Conservation (phyloP, 495 filamentous ascomycete genomes). For the Arthonia radiata region DNA sequence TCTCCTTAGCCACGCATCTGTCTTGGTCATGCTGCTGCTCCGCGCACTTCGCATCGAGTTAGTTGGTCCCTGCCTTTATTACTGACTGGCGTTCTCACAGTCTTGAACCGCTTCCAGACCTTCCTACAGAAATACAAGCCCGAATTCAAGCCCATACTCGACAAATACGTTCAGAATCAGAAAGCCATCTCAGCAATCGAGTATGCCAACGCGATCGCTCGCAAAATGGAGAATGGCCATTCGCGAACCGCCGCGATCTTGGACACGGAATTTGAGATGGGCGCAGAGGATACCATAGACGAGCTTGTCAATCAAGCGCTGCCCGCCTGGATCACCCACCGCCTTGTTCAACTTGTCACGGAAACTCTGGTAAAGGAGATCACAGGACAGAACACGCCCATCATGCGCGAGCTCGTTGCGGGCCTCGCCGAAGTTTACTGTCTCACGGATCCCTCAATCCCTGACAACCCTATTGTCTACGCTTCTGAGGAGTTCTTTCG, state of each 20-base stretch:
- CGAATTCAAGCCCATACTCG: constrained; percentile 8
- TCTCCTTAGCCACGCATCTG: no score
- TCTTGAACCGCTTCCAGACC: constrained; percentile 6
- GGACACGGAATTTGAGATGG: constrained; percentile 9
- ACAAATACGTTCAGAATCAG: constrained; percentile 11
- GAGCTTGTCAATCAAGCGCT: constrained; percentile 13
- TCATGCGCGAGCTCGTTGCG: constrained; percentile 13
- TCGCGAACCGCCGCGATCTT: constrained; percentile 6
- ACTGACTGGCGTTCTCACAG: no score
- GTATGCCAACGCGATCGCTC: constrained; percentile 14
- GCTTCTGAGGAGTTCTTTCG: constrained; percentile 29
- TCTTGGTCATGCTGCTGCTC: no score
- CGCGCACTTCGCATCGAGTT: no score
- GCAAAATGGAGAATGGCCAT: constrained; percentile 4
- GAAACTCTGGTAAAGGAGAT: constrained; percentile 16
- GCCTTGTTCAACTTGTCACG: constrained; percentile 11
- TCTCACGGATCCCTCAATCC: constrained; percentile 12
- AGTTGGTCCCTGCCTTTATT: no score
- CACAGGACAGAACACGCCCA: constrained; percentile 12
- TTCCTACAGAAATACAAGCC: constrained; percentile 13
- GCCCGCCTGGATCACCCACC: constrained; percentile 13
- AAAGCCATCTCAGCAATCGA: constrained; percentile 13
- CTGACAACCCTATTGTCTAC: constrained; percentile 14
- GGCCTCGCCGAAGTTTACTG: constrained; percentile 17
- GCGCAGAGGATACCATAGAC: constrained; percentile 7